phyloP scores from a whole-genome alignment of 1,284 basidiomycete genomes.

The Phylloboletellus chloephorus region DNA sequence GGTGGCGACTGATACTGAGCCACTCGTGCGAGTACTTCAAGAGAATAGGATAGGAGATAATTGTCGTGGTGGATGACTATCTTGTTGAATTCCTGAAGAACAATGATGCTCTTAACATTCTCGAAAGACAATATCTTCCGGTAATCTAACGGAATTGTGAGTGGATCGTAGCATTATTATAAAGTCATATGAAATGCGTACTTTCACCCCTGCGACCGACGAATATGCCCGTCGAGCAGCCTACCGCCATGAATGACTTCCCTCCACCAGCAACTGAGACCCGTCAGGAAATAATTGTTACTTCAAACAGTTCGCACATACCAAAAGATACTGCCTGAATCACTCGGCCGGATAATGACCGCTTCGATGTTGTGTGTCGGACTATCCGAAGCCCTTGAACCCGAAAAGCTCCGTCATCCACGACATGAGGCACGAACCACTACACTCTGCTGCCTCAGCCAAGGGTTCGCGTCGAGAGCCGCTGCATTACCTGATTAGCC shows the following conservation, averaged over 20 bases:
- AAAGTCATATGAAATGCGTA: conserved; percentile 31
- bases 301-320: conserved; percentile 32
- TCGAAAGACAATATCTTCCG: conserved; percentile 46
- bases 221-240: conserved; percentile 62
- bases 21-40: conserved; percentile 61
- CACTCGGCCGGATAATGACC: conserved; percentile 50
- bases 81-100: conserved; percentile 57
- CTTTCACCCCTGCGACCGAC: conserved; percentile 49
- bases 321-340: conserved; percentile 57
- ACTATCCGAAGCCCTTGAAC: conserved; percentile 34
- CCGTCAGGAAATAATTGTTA: not conserved
- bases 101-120: conserved; percentile 49
- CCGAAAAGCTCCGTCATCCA: conserved; percentile 62
- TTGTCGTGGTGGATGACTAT: conserved; percentile 58
- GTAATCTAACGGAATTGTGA: conserved; percentile 42
- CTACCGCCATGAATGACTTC: conserved; percentile 55
- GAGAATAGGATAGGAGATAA: conserved; percentile 58
- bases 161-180: not conserved
- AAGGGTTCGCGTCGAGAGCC: not conserved
- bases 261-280: conserved; percentile 37
- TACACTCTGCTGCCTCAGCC: conserved; percentile 26
- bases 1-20: conserved; percentile 43
- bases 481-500: conserved; percentile 54
- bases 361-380: conserved; percentile 30
- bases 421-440: conserved; percentile 58